Percentiles rank a stretch among this genome's conserved stretches.
These are phyloP conservation scores for Hypoxylon lienhwacheense DNA, from an alignment of 495 filamentous ascomycete species.

Conservation along the genomic window DNA sequence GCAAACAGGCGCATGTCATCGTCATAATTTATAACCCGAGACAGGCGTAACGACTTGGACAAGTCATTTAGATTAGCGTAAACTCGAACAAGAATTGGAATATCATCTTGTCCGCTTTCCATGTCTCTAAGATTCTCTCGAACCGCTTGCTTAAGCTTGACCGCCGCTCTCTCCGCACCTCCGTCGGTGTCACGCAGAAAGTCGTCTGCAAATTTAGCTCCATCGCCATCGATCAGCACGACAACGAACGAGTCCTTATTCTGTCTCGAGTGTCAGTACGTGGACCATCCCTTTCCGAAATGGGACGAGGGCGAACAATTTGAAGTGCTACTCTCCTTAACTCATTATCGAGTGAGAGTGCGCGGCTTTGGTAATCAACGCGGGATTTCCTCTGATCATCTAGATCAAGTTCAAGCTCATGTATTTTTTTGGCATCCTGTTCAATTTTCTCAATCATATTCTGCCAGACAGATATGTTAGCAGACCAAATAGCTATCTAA, in stretches of 20 bases:
- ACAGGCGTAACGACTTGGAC: constrained; percentile 37
- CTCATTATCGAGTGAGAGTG: constrained; percentile 28
- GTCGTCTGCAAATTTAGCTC: constrained; percentile 41
- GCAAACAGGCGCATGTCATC: constrained; percentile 37
- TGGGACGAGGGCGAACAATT: constrained; percentile 26
- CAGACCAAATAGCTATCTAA: neutral
- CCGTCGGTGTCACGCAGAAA: constrained; percentile 31
- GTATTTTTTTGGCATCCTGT: constrained; percentile 29
- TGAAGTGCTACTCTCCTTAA: constrained; percentile 24
- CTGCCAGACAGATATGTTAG: constrained; percentile 16
- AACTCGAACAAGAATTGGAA: constrained; percentile 39
- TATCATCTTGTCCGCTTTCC: constrained; percentile 30
- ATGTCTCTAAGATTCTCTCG: constrained; percentile 33
- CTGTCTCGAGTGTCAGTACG: constrained; percentile 22
- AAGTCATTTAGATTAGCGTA: constrained; percentile 42
- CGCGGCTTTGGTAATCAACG: constrained; percentile 26
- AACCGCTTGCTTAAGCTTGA: constrained; percentile 38
- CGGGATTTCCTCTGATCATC: constrained; percentile 37
- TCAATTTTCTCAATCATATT: constrained; percentile 27
- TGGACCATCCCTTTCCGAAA: neutral
- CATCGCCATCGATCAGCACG: constrained; percentile 42
- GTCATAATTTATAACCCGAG: constrained; percentile 35
- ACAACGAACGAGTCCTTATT: constrained; percentile 37
- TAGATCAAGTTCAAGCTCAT: constrained; percentile 37
- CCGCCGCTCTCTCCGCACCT: constrained; percentile 38